Evolutionary conservation across 1,284 basidiomycete species (phyloP).

Genomic region (Boletus sp.): DNA sequence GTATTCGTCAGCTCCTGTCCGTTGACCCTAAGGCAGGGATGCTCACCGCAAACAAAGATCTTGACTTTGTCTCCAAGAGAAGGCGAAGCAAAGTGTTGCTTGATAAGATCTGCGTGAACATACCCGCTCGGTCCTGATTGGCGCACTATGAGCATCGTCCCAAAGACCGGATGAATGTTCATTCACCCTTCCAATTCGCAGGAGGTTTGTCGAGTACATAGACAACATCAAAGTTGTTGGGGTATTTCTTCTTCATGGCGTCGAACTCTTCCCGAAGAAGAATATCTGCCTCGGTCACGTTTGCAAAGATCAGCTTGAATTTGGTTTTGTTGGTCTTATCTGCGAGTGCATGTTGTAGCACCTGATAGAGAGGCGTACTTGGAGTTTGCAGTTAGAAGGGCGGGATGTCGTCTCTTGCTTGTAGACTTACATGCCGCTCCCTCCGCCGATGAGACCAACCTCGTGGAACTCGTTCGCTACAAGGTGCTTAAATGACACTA

Average conservation of each 20-base stretch:
- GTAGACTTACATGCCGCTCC: constrained; percentile 70
- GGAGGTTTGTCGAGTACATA: constrained; percentile 84
- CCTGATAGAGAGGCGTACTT: constrained; percentile 74
- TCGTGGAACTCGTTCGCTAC: constrained; percentile 81
- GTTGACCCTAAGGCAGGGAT: background rate
- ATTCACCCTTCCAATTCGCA: constrained; percentile 64
- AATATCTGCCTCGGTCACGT: constrained; percentile 89
- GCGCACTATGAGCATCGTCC: constrained; percentile 12
- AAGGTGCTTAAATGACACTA: background rate
- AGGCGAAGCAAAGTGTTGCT: constrained; percentile 69
- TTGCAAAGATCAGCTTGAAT: constrained; percentile 89
- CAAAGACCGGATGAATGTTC: background rate
- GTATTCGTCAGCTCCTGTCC: background rate
- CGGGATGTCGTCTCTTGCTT: constrained; percentile 1
- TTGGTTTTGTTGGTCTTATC: constrained; percentile 87
- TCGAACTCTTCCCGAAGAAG: constrained; percentile 84
- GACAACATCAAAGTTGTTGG: constrained; percentile 74
- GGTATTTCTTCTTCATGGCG: constrained; percentile 63
- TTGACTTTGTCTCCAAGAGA: constrained; percentile 77
- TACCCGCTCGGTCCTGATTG: constrained; percentile 63
- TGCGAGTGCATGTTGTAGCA: constrained; percentile 70
- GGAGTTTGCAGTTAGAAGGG: constrained; percentile 13
- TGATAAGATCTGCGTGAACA: constrained; percentile 68
- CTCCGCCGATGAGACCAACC: constrained; percentile 87
- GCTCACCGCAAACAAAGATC: constrained; percentile 82